Evolutionary conservation across 2,329 filamentous ascomycete species (phyloP).

Genomic region (Trichophyton schoenleinii): DNA sequence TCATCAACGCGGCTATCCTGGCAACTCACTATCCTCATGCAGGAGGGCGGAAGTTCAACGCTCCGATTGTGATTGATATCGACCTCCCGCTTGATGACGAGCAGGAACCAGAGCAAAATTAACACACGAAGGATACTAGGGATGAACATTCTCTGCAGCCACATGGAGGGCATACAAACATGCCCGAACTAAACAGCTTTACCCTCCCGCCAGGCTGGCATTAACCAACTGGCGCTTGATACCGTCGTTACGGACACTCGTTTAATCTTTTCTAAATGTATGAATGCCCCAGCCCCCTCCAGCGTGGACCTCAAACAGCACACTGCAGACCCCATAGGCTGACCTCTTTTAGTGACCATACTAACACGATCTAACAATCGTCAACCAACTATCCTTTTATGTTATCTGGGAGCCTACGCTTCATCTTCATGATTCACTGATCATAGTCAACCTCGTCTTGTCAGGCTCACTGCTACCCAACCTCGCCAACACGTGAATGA

Average conservation of each 20-base stretch:
- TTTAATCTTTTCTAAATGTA: background rate
- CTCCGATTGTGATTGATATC: conserved; percentile 73
- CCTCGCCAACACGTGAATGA: background rate
- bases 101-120: background rate
- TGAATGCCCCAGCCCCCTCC: background rate
- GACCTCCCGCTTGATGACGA: conserved; percentile 43
- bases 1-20: conserved; percentile 69
- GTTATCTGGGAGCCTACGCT: background rate
- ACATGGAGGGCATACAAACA: background rate
- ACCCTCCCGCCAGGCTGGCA: background rate
- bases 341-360: background rate
- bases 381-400: background rate
- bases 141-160: background rate
- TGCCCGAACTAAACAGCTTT: background rate
- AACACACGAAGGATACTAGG: background rate
- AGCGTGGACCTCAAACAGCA: background rate
- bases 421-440: background rate
- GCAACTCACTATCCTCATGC: conserved; percentile 52
- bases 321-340: background rate
- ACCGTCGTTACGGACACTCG: conserved; percentile 4
- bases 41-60: conserved; percentile 54
- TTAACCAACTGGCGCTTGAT: background rate
- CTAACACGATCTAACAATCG: background rate
- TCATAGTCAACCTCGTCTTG: background rate
- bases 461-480: background rate